A percentile compares a stretch with the other conserved stretches of the same genome.
These are phyloP conservation scores for Plasmodium fragile DNA, from an alignment of 169 alveolate species.

Conservation along the genomic window DNA sequence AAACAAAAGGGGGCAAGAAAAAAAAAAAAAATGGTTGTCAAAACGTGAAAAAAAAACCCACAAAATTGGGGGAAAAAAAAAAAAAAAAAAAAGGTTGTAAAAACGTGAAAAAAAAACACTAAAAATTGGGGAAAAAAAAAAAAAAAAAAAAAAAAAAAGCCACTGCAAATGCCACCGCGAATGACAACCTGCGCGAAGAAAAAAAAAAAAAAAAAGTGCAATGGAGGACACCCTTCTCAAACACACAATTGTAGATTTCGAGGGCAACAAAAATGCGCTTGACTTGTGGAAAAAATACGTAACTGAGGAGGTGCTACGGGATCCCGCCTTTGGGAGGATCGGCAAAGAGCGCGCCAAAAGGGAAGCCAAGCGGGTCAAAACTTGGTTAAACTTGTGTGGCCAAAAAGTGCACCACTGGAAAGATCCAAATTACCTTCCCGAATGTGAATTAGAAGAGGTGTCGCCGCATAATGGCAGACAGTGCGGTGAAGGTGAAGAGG, in stretches of 20 bases:
- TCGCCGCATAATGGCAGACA: not conserved
- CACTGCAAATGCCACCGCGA: not conserved
- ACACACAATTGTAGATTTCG: slow-evolving; percentile 25
- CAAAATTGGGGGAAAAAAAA: not conserved
- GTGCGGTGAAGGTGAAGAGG: not conserved
- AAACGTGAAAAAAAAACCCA: not conserved
- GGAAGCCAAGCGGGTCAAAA: not conserved
- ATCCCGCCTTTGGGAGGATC: not conserved
- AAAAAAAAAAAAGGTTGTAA: not conserved
- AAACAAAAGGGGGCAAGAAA: not conserved
- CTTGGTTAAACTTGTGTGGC: not conserved
- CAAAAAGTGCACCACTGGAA: slow-evolving; percentile 32
- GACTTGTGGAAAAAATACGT: slow-evolving; percentile 61
- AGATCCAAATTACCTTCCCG: not conserved
- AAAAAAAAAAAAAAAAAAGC: not conserved
- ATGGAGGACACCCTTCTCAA: slow-evolving; percentile 40
- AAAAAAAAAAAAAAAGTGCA: not conserved
- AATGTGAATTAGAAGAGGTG: not conserved
- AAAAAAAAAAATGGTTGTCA: not conserved
- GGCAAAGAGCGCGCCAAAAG: not conserved
- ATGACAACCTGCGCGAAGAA: not conserved
- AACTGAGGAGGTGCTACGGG: not conserved
- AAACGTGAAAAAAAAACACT: not conserved
- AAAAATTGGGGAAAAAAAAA: not conserved
- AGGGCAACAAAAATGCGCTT: slow-evolving; percentile 2